These are phyloP conservation scores for Fraxinus americana DNA, from an alignment of 257 asterid genomes.

Conservation along the genomic window DNA sequence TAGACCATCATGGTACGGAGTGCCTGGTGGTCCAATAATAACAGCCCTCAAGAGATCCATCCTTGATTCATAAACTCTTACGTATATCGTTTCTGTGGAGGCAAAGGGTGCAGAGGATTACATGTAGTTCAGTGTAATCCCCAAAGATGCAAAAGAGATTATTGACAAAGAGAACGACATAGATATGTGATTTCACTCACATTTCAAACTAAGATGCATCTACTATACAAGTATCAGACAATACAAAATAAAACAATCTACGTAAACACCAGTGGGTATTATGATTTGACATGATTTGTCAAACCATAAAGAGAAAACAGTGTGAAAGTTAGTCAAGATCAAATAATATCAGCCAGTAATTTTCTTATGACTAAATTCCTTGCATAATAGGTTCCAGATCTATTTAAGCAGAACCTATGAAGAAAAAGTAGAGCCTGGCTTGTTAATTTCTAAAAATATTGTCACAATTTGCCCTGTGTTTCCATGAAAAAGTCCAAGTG, in stretches of 20 bases:
- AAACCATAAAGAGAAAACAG: not conserved
- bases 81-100: constrained; percentile 48
- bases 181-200: not conserved
- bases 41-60: constrained; percentile 65
- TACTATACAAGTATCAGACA: not conserved
- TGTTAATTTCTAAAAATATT: not conserved
- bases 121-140: not conserved
- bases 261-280: not conserved
- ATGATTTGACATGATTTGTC: not conserved
- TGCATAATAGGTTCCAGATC: not conserved
- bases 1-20: constrained; percentile 66
- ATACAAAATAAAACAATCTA: not conserved
- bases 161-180: not conserved
- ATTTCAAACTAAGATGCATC: not conserved
- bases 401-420: not conserved
- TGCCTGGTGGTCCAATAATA: constrained; percentile 62
- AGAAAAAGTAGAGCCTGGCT: not conserved
- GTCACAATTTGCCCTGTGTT: not conserved
- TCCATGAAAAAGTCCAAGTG: not conserved
- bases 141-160: not conserved
- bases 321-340: not conserved
- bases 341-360: not conserved
- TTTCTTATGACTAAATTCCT: not conserved
- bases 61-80: constrained; percentile 54
- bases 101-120: not conserved